Conservation (phyloP, 257 asterid species). For the Solanum chilense region DNA sequence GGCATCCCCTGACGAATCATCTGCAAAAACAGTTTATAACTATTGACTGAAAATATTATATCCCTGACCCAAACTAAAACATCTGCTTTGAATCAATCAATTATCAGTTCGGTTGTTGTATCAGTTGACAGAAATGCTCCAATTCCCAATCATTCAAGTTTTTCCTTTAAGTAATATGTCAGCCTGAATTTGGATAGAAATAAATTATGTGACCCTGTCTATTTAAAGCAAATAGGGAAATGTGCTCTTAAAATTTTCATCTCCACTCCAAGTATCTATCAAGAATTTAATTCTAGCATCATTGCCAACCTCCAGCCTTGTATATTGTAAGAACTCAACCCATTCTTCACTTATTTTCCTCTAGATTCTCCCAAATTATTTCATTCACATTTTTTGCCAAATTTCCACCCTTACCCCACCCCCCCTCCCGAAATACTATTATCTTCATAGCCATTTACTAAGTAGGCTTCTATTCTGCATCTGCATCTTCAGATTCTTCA, state of each 20-base stretch:
- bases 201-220: not conserved
- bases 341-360: not conserved
- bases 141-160: not conserved
- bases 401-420: not conserved
- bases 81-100: not conserved
- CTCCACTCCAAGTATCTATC: not conserved
- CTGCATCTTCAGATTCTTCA: not conserved
- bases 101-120: not conserved
- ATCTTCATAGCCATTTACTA: not conserved
- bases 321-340: not conserved
- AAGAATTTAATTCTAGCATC: not conserved
- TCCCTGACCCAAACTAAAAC: not conserved
- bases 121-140: not conserved
- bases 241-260: not conserved
- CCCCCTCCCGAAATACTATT: not conserved
- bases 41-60: not conserved
- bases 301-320: not conserved
- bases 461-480: too few species aligned
- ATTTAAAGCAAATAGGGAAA: not conserved
- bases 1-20: not conserved
- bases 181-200: not conserved
- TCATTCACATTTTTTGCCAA: not conserved
- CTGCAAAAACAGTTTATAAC: not conserved
- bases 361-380: not conserved
- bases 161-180: not conserved